Evolutionary conservation across 768 basidiomycete species (phyloP), one percentile per base, ranked within the genome.

Genomic region (Xerocomellus dryophilus): DNA sequence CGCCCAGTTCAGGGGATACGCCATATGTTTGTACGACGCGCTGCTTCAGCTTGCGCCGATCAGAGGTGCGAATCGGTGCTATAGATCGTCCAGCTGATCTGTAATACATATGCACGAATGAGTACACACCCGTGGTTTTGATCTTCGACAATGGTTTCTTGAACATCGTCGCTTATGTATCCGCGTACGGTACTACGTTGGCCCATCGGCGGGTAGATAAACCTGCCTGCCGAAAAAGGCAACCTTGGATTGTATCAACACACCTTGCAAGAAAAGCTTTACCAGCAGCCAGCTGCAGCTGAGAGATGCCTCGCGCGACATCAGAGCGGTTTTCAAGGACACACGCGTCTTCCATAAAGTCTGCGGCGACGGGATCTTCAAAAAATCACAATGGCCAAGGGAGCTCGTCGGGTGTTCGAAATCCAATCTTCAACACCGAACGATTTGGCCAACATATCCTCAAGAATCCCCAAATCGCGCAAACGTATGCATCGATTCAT

Each of bases 381-480:
- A 76, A 77, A 27, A 75, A 78, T 10, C 75, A 77, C 40, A 65
- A 74, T 4, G 75, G 71, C 43, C 68, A 68, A 41, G 59, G 68
- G 12, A 69, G 70, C 7, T 70, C 74, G 2, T 73, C 78, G 0
- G 76, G 77, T 4, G 74, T 75, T 50, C 81, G 84, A n/a, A 93
- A 93, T 64, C 93, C 93, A 0, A 86, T 94, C 54, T 94, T 93
- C 78, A 95, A 97, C 66, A 97, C 94, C 4, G 90, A 91, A 66
- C 80, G 90, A 60, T 98, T 97, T 62, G 96, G 97, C 20, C 96
- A 98, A 70, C 96, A 99, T 74, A 98, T 99, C 60, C 79, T 98
- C 56, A 98, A 96, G 73, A 98, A 93, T 71, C 88, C 92, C 5
- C 81, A 85, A 54, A 88, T 93, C 32, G 93, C 93, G 6, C 91